phyloP scores from a whole-genome alignment of 306 rosid genomes.

The Castanospermum australe region DNA sequence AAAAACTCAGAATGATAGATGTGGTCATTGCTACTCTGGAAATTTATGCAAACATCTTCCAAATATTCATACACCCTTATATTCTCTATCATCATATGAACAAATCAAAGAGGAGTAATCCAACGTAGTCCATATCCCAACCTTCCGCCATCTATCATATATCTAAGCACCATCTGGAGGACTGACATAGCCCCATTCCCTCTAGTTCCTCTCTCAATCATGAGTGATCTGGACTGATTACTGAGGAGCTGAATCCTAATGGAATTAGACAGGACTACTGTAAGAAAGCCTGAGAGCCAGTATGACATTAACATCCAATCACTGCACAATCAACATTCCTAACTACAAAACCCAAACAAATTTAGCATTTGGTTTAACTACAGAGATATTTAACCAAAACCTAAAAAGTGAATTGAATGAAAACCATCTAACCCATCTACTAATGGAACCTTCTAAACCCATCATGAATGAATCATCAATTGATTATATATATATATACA shows the following conservation, averaged over 20 bases:
- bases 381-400: background rate
- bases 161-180: background rate
- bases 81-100: background rate
- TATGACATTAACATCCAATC: background rate
- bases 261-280: background rate
- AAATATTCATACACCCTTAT: background rate
- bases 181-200: background rate
- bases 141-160: background rate
- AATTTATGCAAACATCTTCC: background rate
- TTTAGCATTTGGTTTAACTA: background rate
- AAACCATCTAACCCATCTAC: conserved; percentile 8
- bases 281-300: background rate
- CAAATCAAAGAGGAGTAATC: background rate
- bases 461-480: background rate
- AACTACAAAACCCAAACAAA: background rate
- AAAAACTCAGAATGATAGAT: background rate
- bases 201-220: background rate
- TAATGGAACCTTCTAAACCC: too few relatives aligned
- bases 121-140: background rate
- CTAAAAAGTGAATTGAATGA: background rate
- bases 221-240: background rate
- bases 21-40: background rate
- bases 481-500: background rate
- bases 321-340: background rate
- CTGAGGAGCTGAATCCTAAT: background rate